Base-by-base conservation (phyloP, 805 yeast species). In the Sugiyamaella valdiviana region DNA sequence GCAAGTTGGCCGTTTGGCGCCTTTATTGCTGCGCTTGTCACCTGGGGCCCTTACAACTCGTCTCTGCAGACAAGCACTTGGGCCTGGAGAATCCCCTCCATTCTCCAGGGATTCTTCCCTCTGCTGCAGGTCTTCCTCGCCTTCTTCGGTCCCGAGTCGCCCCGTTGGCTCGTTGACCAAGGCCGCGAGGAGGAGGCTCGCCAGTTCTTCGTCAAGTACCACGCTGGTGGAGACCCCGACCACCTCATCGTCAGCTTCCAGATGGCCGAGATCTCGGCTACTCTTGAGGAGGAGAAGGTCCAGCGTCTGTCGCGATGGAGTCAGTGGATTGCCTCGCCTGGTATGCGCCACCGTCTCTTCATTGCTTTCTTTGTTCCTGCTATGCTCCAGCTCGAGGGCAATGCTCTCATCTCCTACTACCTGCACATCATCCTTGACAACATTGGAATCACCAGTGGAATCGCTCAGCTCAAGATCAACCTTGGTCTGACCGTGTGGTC, bases 111-210 rank as follows among this genome's bases (percentile, higher is more conserved):
- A 49, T 54, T 82, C 37, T 81, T 82, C 60, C 51, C 86, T 43
- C 65, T 85, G 38, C 60, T 82, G 46, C 69, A 84, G 78, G 80
- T 50, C 26, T 65, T 41, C 15, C 68, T 72, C 24, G 61, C 71
- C 37, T 59, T 78, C 39, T 76, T 79, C 39, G 67, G 88, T n/a
- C 97, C 98, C 0, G 97, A 90, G 65, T 80, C 90, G 36, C 96
- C 96, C 0, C 73, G 96, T 51, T 90, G 74, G 67, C 80, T 77
- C 60, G 87, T 90, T 26, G 77, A 75, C 46, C 76, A 77, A 53
- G 78, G 77, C 53, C 65, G 74, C 21, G 59, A 76, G 46, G 81
- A 76, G 15, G 71, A 74, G 39, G 91, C 90, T 2, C 69, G 77
- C 32, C 78, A 74, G 46, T 73, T 55, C 23, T 23, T 55, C n/a